Evolutionary conservation across 768 basidiomycete species (phyloP).

Genomic region (Amanita thiersii): DNA sequence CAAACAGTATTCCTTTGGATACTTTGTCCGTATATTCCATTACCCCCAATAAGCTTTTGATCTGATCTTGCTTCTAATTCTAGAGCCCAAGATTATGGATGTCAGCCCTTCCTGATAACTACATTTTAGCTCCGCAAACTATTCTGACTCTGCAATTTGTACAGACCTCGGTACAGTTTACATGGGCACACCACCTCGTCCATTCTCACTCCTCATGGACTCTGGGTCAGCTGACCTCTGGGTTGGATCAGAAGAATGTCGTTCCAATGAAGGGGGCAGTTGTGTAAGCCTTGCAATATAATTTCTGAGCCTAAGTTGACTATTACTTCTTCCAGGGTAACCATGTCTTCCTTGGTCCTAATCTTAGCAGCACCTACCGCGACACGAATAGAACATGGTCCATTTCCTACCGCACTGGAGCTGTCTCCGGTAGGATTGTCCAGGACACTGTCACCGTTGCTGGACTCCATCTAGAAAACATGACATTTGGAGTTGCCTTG

Average conservation of each 20-base stretch:
- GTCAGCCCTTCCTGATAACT: conserved; percentile 15
- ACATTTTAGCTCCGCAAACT: conserved; percentile 1
- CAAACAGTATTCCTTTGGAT: conserved; percentile 40
- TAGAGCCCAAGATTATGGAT: conserved; percentile 47
- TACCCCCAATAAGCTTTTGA: neutral
- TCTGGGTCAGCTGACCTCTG: conserved; percentile 58
- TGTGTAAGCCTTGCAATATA: conserved; percentile 17
- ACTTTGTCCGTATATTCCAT: conserved; percentile 38
- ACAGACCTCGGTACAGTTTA: conserved; percentile 22
- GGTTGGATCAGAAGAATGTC: conserved; percentile 42
- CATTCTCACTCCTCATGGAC: conserved; percentile 49
- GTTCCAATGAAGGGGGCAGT: conserved; percentile 19
- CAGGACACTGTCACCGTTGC: conserved; percentile 52
- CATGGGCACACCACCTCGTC: conserved; percentile 38
- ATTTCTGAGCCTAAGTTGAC: neutral
- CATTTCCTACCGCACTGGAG: conserved; percentile 46
- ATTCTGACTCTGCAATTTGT: conserved; percentile 2
- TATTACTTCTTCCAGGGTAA: conserved; percentile 20
- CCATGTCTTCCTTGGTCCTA: conserved; percentile 43
- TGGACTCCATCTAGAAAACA: conserved; percentile 40
- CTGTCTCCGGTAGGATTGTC: conserved; percentile 48
- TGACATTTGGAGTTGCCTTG: conserved; percentile 57
- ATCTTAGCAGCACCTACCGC: conserved; percentile 49
- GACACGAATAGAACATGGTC: conserved; percentile 38
- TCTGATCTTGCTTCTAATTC: conserved; percentile 1